These are phyloP conservation scores for peach (Prunus persica) DNA, from an alignment of 306 rosid species.

Conservation along the genomic window DNA sequence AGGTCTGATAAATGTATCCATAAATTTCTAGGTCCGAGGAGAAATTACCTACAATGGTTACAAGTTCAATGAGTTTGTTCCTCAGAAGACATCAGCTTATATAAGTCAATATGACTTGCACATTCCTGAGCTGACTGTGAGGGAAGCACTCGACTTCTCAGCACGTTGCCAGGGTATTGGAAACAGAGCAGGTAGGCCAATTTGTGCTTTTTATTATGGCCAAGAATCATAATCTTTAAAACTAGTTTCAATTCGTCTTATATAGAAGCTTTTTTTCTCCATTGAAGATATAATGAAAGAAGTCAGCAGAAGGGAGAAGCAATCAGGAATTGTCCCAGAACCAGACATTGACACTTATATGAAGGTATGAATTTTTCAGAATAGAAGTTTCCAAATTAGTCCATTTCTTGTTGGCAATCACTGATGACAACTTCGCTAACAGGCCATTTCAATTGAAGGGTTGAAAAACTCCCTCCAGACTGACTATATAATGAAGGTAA, in stretches of 20 bases:
- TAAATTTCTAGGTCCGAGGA: conserved; percentile 15
- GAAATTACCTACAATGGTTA: conserved; percentile 29
- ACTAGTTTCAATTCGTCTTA: not conserved
- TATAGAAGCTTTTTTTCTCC: not conserved
- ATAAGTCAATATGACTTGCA: conserved; percentile 36
- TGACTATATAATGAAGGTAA: conserved; percentile 55
- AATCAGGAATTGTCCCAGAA: conserved; percentile 30
- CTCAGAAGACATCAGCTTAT: conserved; percentile 35
- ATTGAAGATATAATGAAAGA: conserved; percentile 26
- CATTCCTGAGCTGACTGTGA: conserved; percentile 28
- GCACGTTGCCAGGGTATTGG: conserved; percentile 28
- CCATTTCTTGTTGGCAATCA: not conserved
- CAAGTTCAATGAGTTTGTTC: conserved; percentile 21
- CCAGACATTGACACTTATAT: conserved; percentile 27
- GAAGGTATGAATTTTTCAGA: conserved; percentile 13
- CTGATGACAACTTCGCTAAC: conserved; percentile 12
- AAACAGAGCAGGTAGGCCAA: conserved; percentile 17
- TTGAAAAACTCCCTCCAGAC: conserved; percentile 38
- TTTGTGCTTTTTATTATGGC: not conserved
- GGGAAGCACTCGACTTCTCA: conserved; percentile 28
- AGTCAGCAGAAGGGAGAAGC: conserved; percentile 25
- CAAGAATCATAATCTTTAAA: not conserved
- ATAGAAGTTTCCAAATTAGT: not conserved
- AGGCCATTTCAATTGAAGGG: conserved; percentile 61
- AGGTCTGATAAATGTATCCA: not conserved